These are phyloP conservation scores for Beta vulgaris DNA, from an alignment of 148 eudicot species.

Conservation along the genomic window DNA sequence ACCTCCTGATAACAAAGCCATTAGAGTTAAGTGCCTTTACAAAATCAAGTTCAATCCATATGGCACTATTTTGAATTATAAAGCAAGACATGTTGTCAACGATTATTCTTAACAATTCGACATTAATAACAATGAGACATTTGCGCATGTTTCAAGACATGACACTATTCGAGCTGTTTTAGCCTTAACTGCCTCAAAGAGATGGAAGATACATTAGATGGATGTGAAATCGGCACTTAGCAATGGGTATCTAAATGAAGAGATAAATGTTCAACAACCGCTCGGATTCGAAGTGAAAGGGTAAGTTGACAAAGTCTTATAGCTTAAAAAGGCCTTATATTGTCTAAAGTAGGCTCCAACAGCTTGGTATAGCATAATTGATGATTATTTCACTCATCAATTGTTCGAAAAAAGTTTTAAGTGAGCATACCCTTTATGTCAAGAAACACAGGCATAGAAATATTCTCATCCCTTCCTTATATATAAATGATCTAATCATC, in stretches of 20 bases:
- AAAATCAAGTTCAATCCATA: no score
- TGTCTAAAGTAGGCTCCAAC: slow-evolving; percentile 17
- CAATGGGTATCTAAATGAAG: slow-evolving; percentile 15
- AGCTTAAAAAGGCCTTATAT: slow-evolving; percentile 13
- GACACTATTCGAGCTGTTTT: background rate
- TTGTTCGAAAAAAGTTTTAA: no score
- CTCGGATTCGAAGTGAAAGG: background rate
- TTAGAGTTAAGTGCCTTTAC: no score
- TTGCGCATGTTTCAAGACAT: slow-evolving; percentile 10
- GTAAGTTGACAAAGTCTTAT: background rate
- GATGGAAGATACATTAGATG: slow-evolving; percentile 11
- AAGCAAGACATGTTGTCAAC: slow-evolving; percentile 15
- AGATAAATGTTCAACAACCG: slow-evolving; percentile 7
- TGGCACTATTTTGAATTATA: background rate
- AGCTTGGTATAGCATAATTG: slow-evolving; percentile 15
- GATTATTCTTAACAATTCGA: slow-evolving; percentile 11
- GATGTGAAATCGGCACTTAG: slow-evolving; percentile 9
- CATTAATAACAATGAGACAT: slow-evolving; percentile 12
- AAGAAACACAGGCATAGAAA: slow-evolving; percentile 11
- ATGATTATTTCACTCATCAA: no score
- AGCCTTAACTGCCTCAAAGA: slow-evolving; percentile 3
- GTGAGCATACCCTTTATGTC: slow-evolving; percentile 18
- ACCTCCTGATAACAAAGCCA: no score
- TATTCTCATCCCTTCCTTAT: slow-evolving; percentile 21
- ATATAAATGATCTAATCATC: slow-evolving; percentile 26